Base-by-base conservation (phyloP, 148 eudicot species). In the Vaccinium vitisidaea region DNA sequence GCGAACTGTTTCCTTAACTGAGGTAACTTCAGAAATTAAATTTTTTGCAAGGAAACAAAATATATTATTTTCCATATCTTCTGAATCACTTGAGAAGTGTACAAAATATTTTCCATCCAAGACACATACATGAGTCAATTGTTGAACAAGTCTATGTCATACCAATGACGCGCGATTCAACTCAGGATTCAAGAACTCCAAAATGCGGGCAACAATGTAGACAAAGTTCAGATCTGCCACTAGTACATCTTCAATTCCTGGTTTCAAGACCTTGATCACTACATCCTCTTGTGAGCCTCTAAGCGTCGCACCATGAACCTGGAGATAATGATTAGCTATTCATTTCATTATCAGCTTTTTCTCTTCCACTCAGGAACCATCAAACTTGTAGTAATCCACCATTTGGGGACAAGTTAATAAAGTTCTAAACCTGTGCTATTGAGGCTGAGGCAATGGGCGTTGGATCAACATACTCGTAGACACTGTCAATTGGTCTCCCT, bases 401-500 rank as follows among this genome's bases (percentile, higher is more conserved):
- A 39, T 58, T 77, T 4, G 27, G 14, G 25, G 30, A 1, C 36
- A 54, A 81, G 2, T 21, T n/a, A n/a, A 81, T 12, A 88, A 27
- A 53, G 73, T 80, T 80, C 77, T 53, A 15, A 85, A 97, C 99
- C 98, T 97, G 99, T 54, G 99, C 99, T 88, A 97, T 93, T 84
- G 99, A 97, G 82, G 99, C 99, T 79, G 99, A 97, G 83, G 99
- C 99, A 88, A 97, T 74, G 74, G 99, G 99, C 21, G 93, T 93
- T 39, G 99, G 98, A 90, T 97, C 98, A 74, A 97, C 91, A 86
- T 93, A 97, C 88, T 97, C 99, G 63, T 91, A 97, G 25, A 97
- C 93, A 88, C 89, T 88, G 75, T 95, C 99, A 77, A 97, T 91
- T 49, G 98, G 99, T 83, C 91, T 91, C 75, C 93, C 93, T 49